These are phyloP conservation scores for Cenchrus purpureus DNA, from an alignment of 176 grass and related monocot genomes.

Conservation along the genomic window DNA sequence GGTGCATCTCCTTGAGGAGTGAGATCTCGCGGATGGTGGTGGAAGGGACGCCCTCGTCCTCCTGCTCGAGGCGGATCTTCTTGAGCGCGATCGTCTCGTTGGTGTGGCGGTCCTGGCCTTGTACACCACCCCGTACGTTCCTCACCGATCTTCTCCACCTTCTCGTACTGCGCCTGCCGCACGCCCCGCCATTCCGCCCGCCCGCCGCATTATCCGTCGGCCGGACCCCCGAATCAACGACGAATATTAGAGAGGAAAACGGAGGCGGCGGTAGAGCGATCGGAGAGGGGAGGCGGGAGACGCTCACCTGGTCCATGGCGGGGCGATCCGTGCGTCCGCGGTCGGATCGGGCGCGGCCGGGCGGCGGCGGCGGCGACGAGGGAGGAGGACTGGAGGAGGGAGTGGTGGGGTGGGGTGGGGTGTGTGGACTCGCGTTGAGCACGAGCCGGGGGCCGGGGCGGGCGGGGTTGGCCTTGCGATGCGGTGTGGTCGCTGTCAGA, in stretches of 20 bases:
- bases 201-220: not conserved
- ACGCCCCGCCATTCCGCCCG: not conserved
- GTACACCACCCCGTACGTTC: conserved; percentile 89
- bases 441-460: no score
- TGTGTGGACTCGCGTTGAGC: conserved; percentile 38
- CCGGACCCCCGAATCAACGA: not conserved
- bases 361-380: not conserved
- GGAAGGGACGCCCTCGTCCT: conserved; percentile 80
- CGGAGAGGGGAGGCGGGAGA: not conserved
- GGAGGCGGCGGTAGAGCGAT: not conserved
- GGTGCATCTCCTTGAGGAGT: conserved; percentile 88
- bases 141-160: conserved; percentile 88
- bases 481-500: conserved; percentile 23
- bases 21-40: conserved; percentile 94
- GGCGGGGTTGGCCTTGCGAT: not conserved
- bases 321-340: conserved; percentile 23
- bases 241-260: not conserved
- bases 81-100: conserved; percentile 80
- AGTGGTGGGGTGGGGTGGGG: not conserved
- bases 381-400: not conserved
- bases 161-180: conserved; percentile 70
- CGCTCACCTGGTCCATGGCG: conserved; percentile 63
- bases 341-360: conserved; percentile 17
- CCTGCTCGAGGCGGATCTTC: conserved; percentile 81
- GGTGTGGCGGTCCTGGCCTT: conserved; percentile 71